Evolutionary conservation across 2,329 filamentous ascomycete species (phyloP), one percentile per base, ranked within the genome.

Genomic region (Xylariaceae sp.): DNA sequence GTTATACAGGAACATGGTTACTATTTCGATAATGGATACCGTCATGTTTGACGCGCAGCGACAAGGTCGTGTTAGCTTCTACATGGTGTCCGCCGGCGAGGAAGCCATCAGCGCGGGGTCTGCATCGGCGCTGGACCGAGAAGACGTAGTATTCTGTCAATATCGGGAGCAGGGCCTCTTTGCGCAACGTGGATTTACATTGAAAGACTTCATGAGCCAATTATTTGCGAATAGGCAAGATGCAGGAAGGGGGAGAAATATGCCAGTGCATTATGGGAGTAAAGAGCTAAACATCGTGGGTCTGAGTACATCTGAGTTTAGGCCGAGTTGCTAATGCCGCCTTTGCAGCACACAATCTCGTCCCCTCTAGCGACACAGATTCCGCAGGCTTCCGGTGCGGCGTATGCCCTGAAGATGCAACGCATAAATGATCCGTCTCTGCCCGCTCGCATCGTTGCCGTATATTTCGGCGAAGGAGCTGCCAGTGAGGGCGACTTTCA

Each of bases 31-130:
- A 64, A 95, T 99, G 91, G 95, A 99, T 71, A 74, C 96, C 52
- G 90, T 98, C 71, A 98, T 98, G 93, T 97, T 96, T 70, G 95
- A 99, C 69, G 93, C 95, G 0, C 95, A 99, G 75, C 83, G 95
- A 44, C 95, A 99, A 75, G 93, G 93, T n/a, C 86, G 91, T 19
- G 77, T 96, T 53, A 93, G 89, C 73, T 99, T 99, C 76, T 99
- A 99, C 75, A 98, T 99, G 90, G 93, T 93, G 69, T 93, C 90
- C 40, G 90, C 92, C 0, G 93, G 93, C 55, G 93, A 97, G 77
- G 95, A 99, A 79, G 95, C 93, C 32, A 92, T 96, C 50, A 90
- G 91, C 43, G 88, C 99, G 2, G 95, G 92, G 1, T 93, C 89
- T 1, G 91, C 93, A 0, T 92, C 91, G 20, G 92, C 91, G 12